These are phyloP conservation scores for Termitomyces sp. DNA, from an alignment of 768 basidiomycete species.

Conservation along the genomic window DNA sequence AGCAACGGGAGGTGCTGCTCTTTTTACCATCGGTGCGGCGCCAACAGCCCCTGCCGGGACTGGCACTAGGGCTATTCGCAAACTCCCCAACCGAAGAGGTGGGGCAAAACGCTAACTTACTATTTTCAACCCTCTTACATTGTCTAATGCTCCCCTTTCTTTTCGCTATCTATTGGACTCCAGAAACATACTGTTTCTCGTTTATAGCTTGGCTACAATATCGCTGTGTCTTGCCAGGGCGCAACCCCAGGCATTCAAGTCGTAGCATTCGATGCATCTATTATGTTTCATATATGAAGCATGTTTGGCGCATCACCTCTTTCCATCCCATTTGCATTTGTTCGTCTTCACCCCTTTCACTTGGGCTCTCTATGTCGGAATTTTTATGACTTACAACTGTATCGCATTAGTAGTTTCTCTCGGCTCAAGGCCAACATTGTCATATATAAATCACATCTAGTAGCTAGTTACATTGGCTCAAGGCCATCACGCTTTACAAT, in stretches of 20 bases:
- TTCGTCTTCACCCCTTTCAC: neutral
- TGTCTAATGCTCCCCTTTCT: neutral
- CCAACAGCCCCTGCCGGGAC: constrained; percentile 30
- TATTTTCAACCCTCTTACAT: neutral
- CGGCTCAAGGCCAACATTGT: constrained; percentile 17
- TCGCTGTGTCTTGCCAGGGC: neutral
- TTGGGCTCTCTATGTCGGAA: constrained; percentile 13
- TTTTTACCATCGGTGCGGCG: constrained; percentile 61
- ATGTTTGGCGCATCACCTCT: neutral
- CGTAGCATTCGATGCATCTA: neutral
- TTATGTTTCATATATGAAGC: constrained; percentile 1
- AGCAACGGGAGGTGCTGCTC: constrained; percentile 29
- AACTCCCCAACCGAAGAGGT: constrained; percentile 44
- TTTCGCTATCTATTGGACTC: neutral
- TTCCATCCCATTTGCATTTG: neutral
- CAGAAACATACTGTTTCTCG: neutral
- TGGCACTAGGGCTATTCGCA: constrained; percentile 44
- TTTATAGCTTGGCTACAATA: neutral
- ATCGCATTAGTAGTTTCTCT: constrained; percentile 16
- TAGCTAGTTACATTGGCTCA: constrained; percentile 16
- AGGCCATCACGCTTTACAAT: constrained; percentile 15
- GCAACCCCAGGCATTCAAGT: constrained; percentile 3
- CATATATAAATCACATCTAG: constrained; percentile 11
- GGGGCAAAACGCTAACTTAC: constrained; percentile 30
- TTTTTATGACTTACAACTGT: constrained; percentile 15